Evolutionary conservation across 345 rosid species (phyloP), one percentile per base, ranked within the genome.

Genomic region (Laguncularia racemosa): DNA sequence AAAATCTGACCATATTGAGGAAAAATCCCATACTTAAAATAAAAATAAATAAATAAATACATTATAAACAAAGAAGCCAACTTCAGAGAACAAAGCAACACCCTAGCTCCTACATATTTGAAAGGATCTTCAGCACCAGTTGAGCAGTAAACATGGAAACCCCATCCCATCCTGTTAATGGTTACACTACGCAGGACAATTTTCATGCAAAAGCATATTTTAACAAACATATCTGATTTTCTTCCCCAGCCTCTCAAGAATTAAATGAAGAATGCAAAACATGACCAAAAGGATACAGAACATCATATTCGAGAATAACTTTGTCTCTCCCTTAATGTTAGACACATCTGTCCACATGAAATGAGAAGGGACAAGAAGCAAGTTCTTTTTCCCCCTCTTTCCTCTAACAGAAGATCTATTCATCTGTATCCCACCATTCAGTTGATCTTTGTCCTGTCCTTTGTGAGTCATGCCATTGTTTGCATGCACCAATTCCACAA

Each of bases 391-490:
- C 55, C 77, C 91, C 62, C 85, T 76, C 77, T 71, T 77, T 64
- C 84, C 79, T 72, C 70, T 76, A 55, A 55, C 81, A 50, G 85
- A 67, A n/a, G 71, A 60, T 74, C 64, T 81, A 65, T 6, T 26
- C 23, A 44, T 68, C 62, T 68, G 78, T 23, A 64, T 60, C 75
- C 68, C 84, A 56, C 56, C 55, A 20, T 64, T 72, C 46, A 48
- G 78, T 60, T 58, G 63, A 63, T 59, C 74, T 63, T 67, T 81
- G 54, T 81, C 91, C 52, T 71, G 68, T 20, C 68, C 84, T 62
- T 73, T 83, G 46, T 89, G 89, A 15, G 93, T 92, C 65, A 89
- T 89, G 73, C 99, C 99, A 49, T 92, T 89, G 79, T 91, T 85
- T 51, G 95, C 77, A 67, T 80, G 89, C 40, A 92, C 96, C 43